Conservation (phyloP, 2,329 filamentous ascomycete genomes). For the Neofusicoccum kwambonambiense region DNA sequence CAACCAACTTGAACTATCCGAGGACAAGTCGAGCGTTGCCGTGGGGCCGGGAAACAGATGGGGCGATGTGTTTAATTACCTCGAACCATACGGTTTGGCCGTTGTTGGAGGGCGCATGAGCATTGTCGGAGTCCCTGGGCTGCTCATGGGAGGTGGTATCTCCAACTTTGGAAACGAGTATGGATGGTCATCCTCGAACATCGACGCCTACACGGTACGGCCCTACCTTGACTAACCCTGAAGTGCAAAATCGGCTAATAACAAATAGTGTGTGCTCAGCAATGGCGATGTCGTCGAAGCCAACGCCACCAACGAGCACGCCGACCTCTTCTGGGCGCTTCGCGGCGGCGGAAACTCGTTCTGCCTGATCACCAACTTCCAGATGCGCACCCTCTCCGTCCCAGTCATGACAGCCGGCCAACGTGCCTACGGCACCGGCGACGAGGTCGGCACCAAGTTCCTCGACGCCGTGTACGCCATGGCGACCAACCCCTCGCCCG, state of each 20-base stretch:
- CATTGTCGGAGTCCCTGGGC: conserved; percentile 48
- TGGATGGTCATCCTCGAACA: conserved; percentile 49
- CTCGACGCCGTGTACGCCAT: conserved; percentile 23
- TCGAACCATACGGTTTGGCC: conserved; percentile 25
- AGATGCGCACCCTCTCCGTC: conserved; percentile 20
- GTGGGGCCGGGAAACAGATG: conserved; percentile 31
- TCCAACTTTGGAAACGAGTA: conserved; percentile 35
- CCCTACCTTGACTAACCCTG: conserved; percentile 22
- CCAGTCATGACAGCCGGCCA: conserved; percentile 22
- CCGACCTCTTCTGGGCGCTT: conserved; percentile 38
- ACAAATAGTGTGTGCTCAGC: conserved; percentile 20
- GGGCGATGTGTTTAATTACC: conserved; percentile 29
- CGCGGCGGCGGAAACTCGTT: conserved; percentile 37
- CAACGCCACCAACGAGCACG: conserved; percentile 18
- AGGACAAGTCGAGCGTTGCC: conserved; percentile 26
- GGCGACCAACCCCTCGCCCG: conserved; percentile 10
- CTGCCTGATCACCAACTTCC: conserved; percentile 29
- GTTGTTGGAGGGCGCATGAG: conserved; percentile 38
- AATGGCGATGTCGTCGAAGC: conserved; percentile 42
- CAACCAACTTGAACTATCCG: conserved; percentile 24
- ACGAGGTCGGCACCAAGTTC: background rate
- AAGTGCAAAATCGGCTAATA: too few relatives aligned
- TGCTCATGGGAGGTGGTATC: conserved; percentile 44
- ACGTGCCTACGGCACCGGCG: conserved; percentile 20
- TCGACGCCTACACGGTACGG: conserved; percentile 49